Evolutionary conservation across 306 rosid genomes (phyloP).

Genomic region (Ormosia semicastrata): DNA sequence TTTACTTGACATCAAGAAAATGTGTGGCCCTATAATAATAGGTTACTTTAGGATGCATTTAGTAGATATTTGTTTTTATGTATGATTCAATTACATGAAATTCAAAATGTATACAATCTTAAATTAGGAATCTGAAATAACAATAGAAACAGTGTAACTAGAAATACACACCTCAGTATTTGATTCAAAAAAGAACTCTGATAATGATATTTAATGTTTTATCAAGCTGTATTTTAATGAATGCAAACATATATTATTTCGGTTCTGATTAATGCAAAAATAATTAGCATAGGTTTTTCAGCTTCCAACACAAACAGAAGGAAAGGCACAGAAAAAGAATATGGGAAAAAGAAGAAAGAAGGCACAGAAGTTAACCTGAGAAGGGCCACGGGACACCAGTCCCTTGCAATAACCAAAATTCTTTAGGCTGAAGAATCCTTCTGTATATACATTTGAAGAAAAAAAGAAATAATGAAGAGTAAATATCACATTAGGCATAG

Average conservation of each 20-base stretch:
- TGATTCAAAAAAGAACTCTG: background rate
- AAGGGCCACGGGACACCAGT: slow-evolving; percentile 4
- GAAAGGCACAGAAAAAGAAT: background rate
- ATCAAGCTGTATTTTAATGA: background rate
- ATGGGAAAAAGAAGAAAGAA: slow-evolving; percentile 1
- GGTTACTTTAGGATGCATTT: background rate
- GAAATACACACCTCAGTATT: background rate
- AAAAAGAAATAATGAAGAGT: background rate
- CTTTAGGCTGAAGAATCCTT: slow-evolving; percentile 46
- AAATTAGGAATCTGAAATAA: slow-evolving; percentile 2
- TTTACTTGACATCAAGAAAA: background rate
- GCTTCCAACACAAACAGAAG: background rate
- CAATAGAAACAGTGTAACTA: background rate
- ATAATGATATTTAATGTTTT: background rate
- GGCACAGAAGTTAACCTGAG: slow-evolving; percentile 30
- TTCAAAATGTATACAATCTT: background rate
- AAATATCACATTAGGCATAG: background rate
- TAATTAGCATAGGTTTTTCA: background rate
- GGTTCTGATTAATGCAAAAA: background rate
- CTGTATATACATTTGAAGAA: slow-evolving; percentile 37
- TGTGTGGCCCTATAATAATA: background rate
- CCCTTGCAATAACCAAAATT: slow-evolving; percentile 6
- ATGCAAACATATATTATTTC: background rate
- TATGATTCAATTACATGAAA: background rate
- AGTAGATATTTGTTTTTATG: background rate